Evolutionary conservation across 1,284 basidiomycete genomes (phyloP).

Genomic region (Sporisorium exsertum): DNA sequence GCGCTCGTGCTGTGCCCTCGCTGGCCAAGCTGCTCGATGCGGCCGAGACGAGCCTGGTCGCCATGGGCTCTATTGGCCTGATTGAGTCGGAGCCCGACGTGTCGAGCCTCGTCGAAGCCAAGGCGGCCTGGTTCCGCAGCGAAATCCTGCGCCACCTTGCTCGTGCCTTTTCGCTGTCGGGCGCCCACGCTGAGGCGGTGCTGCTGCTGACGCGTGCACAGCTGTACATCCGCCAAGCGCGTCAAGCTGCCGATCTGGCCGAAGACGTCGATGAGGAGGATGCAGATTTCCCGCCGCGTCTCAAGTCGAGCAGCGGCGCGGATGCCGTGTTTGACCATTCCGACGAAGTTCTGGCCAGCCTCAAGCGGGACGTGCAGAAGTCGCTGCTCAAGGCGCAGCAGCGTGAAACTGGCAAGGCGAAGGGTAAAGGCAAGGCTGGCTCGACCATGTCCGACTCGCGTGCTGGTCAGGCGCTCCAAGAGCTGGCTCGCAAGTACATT

Average conservation of each 20-base stretch:
- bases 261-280: slow-evolving; percentile 65
- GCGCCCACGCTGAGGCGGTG: slow-evolving; percentile 53
- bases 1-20: slow-evolving; percentile 62
- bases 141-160: slow-evolving; percentile 62
- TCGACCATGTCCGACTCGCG: slow-evolving; percentile 51
- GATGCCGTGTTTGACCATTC: slow-evolving; percentile 47
- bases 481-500: slow-evolving; percentile 62
- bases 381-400: slow-evolving; percentile 35
- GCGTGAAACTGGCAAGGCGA: not conserved
- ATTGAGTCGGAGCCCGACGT: slow-evolving; percentile 67
- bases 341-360: slow-evolving; percentile 38
- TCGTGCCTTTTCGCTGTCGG: slow-evolving; percentile 56
- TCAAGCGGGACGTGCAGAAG: slow-evolving; percentile 45
- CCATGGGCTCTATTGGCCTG: slow-evolving; percentile 59
- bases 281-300: slow-evolving; percentile 52
- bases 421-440: slow-evolving; percentile 16
- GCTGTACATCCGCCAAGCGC: slow-evolving; percentile 64
- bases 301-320: slow-evolving; percentile 31
- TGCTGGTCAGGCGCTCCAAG: slow-evolving; percentile 58
- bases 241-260: slow-evolving; percentile 61
- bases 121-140: slow-evolving; percentile 64
- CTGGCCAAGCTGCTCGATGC: slow-evolving; percentile 63
- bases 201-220: slow-evolving; percentile 62
- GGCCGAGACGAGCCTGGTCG: slow-evolving; percentile 58
- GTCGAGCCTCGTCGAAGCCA: slow-evolving; percentile 65